Base-by-base conservation (phyloP, 192 early-diverging fungal species). In the Obelidium mucronatum region DNA sequence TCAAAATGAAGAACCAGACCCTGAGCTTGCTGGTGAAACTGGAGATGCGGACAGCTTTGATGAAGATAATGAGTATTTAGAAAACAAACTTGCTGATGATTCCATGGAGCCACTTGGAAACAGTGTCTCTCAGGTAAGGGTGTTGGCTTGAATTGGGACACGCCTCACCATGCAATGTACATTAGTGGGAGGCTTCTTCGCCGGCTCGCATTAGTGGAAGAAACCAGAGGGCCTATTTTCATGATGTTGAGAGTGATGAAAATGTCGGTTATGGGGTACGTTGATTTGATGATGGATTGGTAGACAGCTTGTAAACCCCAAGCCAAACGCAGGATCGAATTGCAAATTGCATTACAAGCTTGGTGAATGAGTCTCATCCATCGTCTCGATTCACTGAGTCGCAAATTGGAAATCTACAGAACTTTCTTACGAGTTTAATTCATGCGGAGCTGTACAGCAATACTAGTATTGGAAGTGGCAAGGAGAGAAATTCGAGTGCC, bases 331-430 rank as follows among this genome's bases (percentile, higher is more conserved):
- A 66, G 64, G 42, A 40, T 53, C 42, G 67, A 2, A 69, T 69
- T 30, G n/a, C 67, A 17, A 22, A 69, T 2, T 69, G 67, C 40
- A 36, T 69, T 52, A 31, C 52, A 17, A 34, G 24, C 52, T 22
- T 69, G 2, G 34, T 69, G 24, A 34, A 26, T 22, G 52, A 69
- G 15, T 69, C 67, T 26, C n/a, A 19, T 26, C 52, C 67, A 13
- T 52, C 52, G 1, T 26, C 67, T 28, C 17, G 44, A 34, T 69
- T 69, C 36, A 17, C 67, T 17, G 42, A 48, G 24, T 26, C 24
- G 1, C 67, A 69, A 69, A 69, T 69, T 30, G 19, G 22, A 35
- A 53, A 22, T 1, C 67, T 69, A 11, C 67, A 69, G 31, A 69
- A 69, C 52, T 69, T 69, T 28, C 52, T 69, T 24, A 24, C 52